phyloP scores from a whole-genome alignment of 176 grass and related monocot genomes.

The Avena sativa region DNA sequence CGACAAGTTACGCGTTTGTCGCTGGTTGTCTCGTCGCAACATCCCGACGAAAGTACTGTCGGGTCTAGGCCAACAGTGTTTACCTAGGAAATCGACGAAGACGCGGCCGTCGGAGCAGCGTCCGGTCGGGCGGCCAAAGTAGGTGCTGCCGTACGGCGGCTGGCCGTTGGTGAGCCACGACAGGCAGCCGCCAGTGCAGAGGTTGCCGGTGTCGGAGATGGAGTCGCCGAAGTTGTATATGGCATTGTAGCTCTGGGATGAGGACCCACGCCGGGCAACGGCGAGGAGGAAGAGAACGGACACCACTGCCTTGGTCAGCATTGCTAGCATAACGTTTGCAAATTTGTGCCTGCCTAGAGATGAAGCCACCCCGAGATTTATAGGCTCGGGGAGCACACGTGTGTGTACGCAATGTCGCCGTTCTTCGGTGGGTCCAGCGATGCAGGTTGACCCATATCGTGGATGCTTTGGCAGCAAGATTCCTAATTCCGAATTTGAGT shows the following conservation, averaged over 20 bases:
- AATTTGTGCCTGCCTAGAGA: no score
- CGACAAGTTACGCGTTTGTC: no score
- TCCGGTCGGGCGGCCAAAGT: constrained; percentile 69
- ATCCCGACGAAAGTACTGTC: no score
- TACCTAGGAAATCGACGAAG: constrained; percentile 69
- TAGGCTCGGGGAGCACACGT: no score
- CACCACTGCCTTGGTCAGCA: not conserved
- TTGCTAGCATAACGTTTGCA: no score
- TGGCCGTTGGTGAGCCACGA: constrained; percentile 58
- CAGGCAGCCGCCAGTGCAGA: constrained; percentile 48
- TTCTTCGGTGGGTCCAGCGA: no score
- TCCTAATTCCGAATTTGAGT: not conserved
- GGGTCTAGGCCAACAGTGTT: no score
- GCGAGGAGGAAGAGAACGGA: constrained; percentile 22
- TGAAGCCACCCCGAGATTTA: no score
- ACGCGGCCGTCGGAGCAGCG: constrained; percentile 78
- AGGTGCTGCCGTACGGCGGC: constrained; percentile 70
- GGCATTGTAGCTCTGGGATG: constrained; percentile 60
- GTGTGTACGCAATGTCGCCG: no score
- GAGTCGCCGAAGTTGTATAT: constrained; percentile 86
- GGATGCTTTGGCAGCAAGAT: not conserved
- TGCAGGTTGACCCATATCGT: not conserved
- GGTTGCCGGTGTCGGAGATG: constrained; percentile 81
- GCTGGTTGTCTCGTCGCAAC: no score
- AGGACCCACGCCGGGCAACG: not conserved